Evolutionary conservation across 805 yeast genomes (phyloP).

Genomic region (Nakazawaea siamensis): DNA sequence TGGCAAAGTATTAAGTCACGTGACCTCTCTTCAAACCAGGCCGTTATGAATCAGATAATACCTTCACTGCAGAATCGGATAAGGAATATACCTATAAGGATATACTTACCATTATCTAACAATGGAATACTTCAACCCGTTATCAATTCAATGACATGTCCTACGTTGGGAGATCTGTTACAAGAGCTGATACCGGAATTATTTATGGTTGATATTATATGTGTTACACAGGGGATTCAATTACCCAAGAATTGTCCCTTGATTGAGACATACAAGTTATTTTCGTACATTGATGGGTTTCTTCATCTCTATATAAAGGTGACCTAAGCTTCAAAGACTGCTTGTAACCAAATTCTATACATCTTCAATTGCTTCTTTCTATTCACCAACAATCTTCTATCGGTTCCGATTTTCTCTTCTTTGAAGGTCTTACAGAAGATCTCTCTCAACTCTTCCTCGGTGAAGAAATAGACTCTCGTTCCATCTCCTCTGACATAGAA

Average conservation of each 20-base stretch:
- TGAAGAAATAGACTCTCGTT: slow-evolving; percentile 92
- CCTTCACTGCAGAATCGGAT: slow-evolving; percentile 18
- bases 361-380: slow-evolving; percentile 87
- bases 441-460: slow-evolving; percentile 79
- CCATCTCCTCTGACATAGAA: slow-evolving; percentile 98
- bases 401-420: slow-evolving; percentile 80
- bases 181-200: slow-evolving; percentile 33
- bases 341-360: slow-evolving; percentile 97
- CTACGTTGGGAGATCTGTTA: slow-evolving; percentile 32
- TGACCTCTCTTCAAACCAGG: slow-evolving; percentile 14
- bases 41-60: slow-evolving; percentile 18
- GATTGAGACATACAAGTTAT: slow-evolving; percentile 33
- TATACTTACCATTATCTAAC: slow-evolving; percentile 28
- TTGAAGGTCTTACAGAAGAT: slow-evolving; percentile 60
- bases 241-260: slow-evolving; percentile 38
- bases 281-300: slow-evolving; percentile 56
- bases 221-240: slow-evolving; percentile 48
- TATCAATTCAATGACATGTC: slow-evolving; percentile 13
- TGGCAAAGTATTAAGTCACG: slow-evolving; percentile 43
- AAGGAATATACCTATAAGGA: slow-evolving; percentile 38
- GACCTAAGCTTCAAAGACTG: slow-evolving; percentile 53
- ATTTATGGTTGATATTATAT: slow-evolving; percentile 29
- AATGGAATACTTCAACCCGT: slow-evolving; percentile 27
- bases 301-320: slow-evolving; percentile 44
- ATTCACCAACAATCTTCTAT: slow-evolving; percentile 83